Evolutionary conservation across 2,329 filamentous ascomycete genomes (phyloP), one percentile per base, ranked within the genome.

Genomic region (Fusarium goolgardi): DNA sequence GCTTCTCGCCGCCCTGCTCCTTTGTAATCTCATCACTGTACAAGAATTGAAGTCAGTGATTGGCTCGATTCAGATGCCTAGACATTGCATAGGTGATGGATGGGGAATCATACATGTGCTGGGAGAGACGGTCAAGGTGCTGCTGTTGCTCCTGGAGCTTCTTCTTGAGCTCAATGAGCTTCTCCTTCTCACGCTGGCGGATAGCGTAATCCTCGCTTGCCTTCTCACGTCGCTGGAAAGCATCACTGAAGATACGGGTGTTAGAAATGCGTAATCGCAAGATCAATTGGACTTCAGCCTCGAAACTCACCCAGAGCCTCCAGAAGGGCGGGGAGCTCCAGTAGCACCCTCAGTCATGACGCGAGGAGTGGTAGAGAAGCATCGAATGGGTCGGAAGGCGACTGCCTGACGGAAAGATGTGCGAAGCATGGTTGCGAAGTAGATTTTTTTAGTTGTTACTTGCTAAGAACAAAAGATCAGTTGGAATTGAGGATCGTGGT

Each of bases 201-300:
- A 99, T 94, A 82, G 91, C 92, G 73, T 88, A 88, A 79, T 94
- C 90, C 84, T 98, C 96, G 78, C 84, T 86, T 72, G 95, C 95
- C 78, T 90, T 88, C 83, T 99, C 96, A 75, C 96, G 93, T 83
- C 91, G 91, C 83, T 90, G 93, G 88, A 97, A 99, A 59, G 93
- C 89, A 78, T 99, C 95, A 74, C 95, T 97, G 37, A 7, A 21
- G 12, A 7, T 1, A 12, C 5, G 13, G 21, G 12, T 27, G 49
- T 70, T 35, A 70, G 55, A 40, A 43, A 18, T 11, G 35, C 39
- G 32, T 50, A 47, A 34, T 54, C 41, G 45, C 23, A 20, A 25
- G 23, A n/a, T 20, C 59, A 65, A 65, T 68, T 64, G 66, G 54
- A 49, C 13, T 21, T n/a, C 20, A 21, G 20, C 20, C 27, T 18